Base-by-base conservation (phyloP, 768 basidiomycete species). In the Boletus reticulatus region DNA sequence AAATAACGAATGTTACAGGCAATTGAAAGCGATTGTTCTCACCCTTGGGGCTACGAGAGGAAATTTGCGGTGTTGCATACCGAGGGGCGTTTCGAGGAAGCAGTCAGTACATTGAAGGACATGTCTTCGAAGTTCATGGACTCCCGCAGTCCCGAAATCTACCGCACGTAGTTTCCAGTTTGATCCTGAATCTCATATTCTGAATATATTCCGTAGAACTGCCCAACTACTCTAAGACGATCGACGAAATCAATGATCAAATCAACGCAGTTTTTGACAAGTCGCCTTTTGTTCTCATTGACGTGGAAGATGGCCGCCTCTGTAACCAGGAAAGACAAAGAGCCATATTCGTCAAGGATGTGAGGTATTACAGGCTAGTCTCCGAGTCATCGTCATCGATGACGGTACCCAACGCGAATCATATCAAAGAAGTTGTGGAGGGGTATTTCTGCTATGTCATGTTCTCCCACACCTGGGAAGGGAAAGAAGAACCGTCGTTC, bases 381-480 rank as follows among this genome's bases (percentile, higher is more conserved):
- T 56, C 55, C 2, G 27, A 27, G 27, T 27, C 27, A 9, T 62
- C 42, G n/a, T 48, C 29, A 29, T 43, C 53, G 31, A 37, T n/a
- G n/a, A n/a, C 22, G 41, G 22, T 10, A n/a, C 56, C 16, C 16
- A 31, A 53, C 36, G 14, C 17, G 19, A 12, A 19, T 1, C 42
- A 12, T n/a, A 56, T 61, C 41, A 32, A 52, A 17, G n/a, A 24
- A 12, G 51, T 39, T 11, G 51, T 60, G 9, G 27, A 31, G 9
- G 3, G 6, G 4, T 62, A 55, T 31, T 62, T 62, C 42, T 24
- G 4, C 17, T 62, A 58, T n/a, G 48, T 62, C 43, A 62, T 62
- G 61, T 54, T 62, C 32, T 62, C 61, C 19, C 61, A 62, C 6
- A 58, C 51, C 6, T 62, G 61, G 61, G 56, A 52, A n/a, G 55